Base-by-base conservation (phyloP, 1,284 basidiomycete species). In the Anthracocystis panici-leucophaei region DNA sequence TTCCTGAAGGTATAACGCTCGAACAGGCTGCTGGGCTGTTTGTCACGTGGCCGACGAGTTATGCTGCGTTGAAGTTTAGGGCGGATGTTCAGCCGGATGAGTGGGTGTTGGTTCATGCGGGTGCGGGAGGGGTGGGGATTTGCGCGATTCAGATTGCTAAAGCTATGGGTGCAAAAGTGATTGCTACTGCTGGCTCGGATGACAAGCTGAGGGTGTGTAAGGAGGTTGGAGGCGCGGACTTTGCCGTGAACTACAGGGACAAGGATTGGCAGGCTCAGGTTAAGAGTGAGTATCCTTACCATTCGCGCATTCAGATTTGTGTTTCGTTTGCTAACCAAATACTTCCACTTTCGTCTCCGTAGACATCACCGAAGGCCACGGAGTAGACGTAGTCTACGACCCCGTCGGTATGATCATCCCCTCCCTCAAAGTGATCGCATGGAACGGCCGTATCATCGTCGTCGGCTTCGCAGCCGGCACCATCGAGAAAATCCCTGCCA, bases 391-490 rank as follows among this genome's bases (percentile, higher is more conserved):
- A 12, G 78, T 82, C 20, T 82, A 81, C 60, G 81, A 82, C 44
- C 81, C 81, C 18, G 80, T 82, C 20, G 81, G 81, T 7, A 76
- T 82, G 76, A 70, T 82, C 46, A 44, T 77, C 42, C 78, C 80
- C 16, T 76, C 74, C 20, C 70, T 82, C 59, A 82, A 82, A 53
- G 69, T 75, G 16, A 93, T 96, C 64, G 93, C 92, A 1, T 97
- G 94, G 91, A 96, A 96, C 85, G 94, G 94, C 2, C 89, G 96
- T 14, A 91, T 93, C 4, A 83, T 98, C 21, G 92, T 98, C 27
- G 91, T 99, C 57, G 96, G 96, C 23, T 87, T 87, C 59, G 78
- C 73, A 4, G 82, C 80, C 8, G 79, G 80, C 8, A 66, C 63
- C n/a, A 82, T 82, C 52, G 82, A 84, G 42, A 84, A 81, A 71